phyloP scores from a whole-genome alignment of 2,329 filamentous ascomycete species.

The Xylariales sp. region DNA sequence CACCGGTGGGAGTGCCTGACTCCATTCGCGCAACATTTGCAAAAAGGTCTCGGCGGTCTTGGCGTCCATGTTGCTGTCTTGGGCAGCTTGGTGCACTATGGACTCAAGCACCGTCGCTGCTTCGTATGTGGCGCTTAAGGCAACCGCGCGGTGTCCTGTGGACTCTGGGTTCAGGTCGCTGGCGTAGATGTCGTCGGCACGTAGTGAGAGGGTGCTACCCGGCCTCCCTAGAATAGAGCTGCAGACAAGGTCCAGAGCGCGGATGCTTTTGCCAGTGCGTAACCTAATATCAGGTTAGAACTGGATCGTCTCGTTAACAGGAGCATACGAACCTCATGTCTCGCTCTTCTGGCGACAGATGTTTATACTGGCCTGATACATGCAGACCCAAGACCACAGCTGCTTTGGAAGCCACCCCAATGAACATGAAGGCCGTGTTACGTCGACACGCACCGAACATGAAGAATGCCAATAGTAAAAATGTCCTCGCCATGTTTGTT shows the following conservation, averaged over 20 bases:
- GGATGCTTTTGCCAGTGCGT: slow-evolving; percentile 40
- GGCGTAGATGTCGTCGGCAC: slow-evolving; percentile 18
- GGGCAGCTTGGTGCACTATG: slow-evolving; percentile 4
- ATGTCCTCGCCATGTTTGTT: slow-evolving; percentile 45
- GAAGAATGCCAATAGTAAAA: slow-evolving; percentile 54
- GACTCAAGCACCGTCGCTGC: slow-evolving; percentile 3
- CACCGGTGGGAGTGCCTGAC: slow-evolving; percentile 2
- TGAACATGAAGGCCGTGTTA: slow-evolving; percentile 60
- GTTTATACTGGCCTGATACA: slow-evolving; percentile 4
- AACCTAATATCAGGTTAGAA: slow-evolving; percentile 22
- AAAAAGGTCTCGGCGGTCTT: slow-evolving; percentile 3
- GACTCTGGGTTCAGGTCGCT: slow-evolving; percentile 16
- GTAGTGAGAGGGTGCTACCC: slow-evolving; percentile 25
- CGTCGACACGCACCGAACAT: slow-evolving; percentile 54
- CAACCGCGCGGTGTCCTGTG: slow-evolving; percentile 9
- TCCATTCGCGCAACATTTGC: slow-evolving; percentile 4
- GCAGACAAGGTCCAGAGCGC: slow-evolving; percentile 40
- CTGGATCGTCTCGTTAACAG: background rate
- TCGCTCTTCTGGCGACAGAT: slow-evolving; percentile 2
- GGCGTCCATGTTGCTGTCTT: slow-evolving; percentile 5
- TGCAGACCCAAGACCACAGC: slow-evolving; percentile 50
- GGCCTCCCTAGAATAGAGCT: slow-evolving; percentile 45
- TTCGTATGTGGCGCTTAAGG: slow-evolving; percentile 3
- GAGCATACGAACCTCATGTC: slow-evolving; percentile 1
- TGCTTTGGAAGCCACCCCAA: slow-evolving; percentile 54